Base-by-base conservation (phyloP, 192 early-diverging fungal genomes). In the Coemansia sp. region DNA sequence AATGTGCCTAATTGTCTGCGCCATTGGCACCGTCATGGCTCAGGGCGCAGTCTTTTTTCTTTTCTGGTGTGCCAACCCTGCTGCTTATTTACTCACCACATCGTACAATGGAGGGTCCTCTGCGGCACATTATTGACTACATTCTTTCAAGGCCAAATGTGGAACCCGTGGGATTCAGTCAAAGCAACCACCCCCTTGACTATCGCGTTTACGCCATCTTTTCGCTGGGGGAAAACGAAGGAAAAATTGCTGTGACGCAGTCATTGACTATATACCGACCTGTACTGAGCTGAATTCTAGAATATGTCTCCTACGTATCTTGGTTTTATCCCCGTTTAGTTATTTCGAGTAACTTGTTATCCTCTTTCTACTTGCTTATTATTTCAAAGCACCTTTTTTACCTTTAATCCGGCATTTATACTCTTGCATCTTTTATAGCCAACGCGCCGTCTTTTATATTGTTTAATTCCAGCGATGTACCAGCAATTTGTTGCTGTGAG, bases 131-230 rank as follows among this genome's bases (percentile, higher is more conserved):
- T 48, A 48, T 48, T 23, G 46, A 19, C 46, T 23, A 48, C 46
- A 48, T 48, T 48, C 46, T 48, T 48, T 48, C 19, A n/a, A 10
- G 46, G n/a, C 46, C 46, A 48, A 48, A 48, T 21, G 46, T 48
- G 46, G 46, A 48, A 48, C 46, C 46, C 46, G 46, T 48, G 46
- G 19, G 46, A 48, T 48, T 19, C 46, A 21, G 46, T 48, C 19
- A n/a, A 48, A 48, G 46, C 46, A 48, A 48, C 46, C n/a, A 19
- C 46, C 19, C 19, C 46, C 46, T 19, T 9, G 46, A 23, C 46
- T 48, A 48, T 48, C 46, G 46, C 46, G 46, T 48, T 48, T 48
- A 48, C 46, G 46, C 46, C 46, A 48, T 48, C 46, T 48, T 48
- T 48, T 23, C n/a, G n/a, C 19, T 48, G 6, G 19, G n/a, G n/a